Evolutionary conservation across 192 early-diverging fungal genomes (phyloP).

Genomic region (Powellomyces hirtus): DNA sequence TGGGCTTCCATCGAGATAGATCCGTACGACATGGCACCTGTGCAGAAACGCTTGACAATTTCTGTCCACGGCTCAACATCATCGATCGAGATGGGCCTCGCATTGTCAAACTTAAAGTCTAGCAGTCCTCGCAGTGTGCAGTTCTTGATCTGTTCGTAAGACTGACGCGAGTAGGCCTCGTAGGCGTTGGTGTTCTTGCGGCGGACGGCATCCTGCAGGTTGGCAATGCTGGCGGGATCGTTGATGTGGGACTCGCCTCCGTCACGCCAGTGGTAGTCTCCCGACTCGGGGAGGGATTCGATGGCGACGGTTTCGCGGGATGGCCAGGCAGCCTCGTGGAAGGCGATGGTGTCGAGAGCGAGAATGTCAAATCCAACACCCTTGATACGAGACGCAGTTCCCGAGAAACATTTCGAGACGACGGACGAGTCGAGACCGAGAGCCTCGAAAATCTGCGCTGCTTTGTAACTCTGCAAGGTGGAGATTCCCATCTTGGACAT

Average conservation of each 20-base stretch:
- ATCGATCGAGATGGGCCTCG: conserved; percentile 77
- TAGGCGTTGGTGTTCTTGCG: conserved; percentile 86
- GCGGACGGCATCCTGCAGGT: conserved; percentile 93
- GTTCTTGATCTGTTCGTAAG: conserved; percentile 78
- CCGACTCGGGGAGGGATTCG: conserved; percentile 81
- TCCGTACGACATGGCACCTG: conserved; percentile 98
- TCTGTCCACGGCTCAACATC: conserved; percentile 97
- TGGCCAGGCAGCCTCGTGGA: conserved; percentile 85
- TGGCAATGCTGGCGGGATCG: conserved; percentile 82
- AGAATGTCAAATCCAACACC: conserved; percentile 76
- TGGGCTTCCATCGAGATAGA: conserved; percentile 96
- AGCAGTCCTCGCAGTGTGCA: conserved; percentile 95
- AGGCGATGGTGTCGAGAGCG: conserved; percentile 80
- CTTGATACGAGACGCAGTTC: conserved; percentile 93
- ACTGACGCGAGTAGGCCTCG: conserved; percentile 75
- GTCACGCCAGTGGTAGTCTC: conserved; percentile 96
- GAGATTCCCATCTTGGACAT: conserved; percentile 99
- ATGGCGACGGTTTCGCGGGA: conserved; percentile 61
- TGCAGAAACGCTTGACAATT: conserved; percentile 94
- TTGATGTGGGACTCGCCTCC: conserved; percentile 92
- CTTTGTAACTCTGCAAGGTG: conserved; percentile 96
- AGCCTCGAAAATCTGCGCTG: conserved; percentile 98
- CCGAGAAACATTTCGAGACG: conserved; percentile 87
- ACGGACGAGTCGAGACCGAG: conserved; percentile 87
- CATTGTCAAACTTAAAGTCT: conserved; percentile 78